Evolutionary conservation across 176 grass and related monocot species (phyloP), one percentile per base, ranked within the genome.

Genomic region (Cenchrus americanus): DNA sequence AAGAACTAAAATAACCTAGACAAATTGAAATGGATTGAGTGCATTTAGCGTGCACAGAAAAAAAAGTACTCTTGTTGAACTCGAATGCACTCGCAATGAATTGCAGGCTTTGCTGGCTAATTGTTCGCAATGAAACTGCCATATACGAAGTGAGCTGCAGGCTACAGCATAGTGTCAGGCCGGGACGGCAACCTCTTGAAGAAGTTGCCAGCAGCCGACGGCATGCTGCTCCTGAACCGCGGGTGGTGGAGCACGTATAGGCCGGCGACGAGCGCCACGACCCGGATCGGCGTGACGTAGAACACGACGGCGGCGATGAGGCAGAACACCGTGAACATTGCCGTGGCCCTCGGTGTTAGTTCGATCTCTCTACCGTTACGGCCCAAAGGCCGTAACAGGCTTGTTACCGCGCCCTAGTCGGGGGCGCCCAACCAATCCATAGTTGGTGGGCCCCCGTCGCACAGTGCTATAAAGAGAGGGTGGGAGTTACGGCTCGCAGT

Each of bases 111-210:
- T 30, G 27, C 27, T 30, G 66, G 19, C 30, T 9, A 5, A 88
- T 2, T 78, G 27, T 30, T 30, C 27, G 27, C 27, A 30, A 30
- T 52, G 14, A 7, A 19, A 53, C 51, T 53, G 51, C 51, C 1
- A 9, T 1, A 47, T 4, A 58, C 8, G 18, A 60, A 23, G 57
- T 60, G 9, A 60, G 15, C 17, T 3, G 2, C 27, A 43, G 21
- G 60, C 51, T 88, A 88, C 3, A 86, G 41, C 84, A 90, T 86
- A 1, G 88, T 86, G 10, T 97, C 90, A 0, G 76, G 68, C 12
- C 70, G 14, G 19, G 92, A 90, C 9, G 94, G 94, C 54, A 94
- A 73, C 61, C 94, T 85, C 86, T 90, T 94, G 89, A 94, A 97
- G 82, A 30, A 30, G 27, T 30, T 30, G 27, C 27, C 27, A 30